Base-by-base conservation (phyloP, 2,329 filamentous ascomycete species). In the Xylariaceae sp. region DNA sequence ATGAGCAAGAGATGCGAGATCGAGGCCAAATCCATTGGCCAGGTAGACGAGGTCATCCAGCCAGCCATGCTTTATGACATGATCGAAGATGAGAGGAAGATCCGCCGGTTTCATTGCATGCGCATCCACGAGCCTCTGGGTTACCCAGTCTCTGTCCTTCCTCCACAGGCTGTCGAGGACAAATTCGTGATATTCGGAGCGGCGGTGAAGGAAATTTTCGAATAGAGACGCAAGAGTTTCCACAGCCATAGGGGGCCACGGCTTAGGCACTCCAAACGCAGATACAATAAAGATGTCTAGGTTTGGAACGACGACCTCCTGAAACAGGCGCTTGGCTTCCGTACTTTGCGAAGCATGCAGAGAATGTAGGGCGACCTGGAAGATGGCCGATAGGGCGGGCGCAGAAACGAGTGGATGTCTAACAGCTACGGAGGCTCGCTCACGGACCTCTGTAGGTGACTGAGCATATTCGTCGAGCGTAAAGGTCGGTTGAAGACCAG, bases 131-230 rank as follows among this genome's bases (percentile, higher is more conserved):
- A 99, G 83, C 53, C 89, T 85, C 59, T 87, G 83, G 8, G 87
- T 87, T 13, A 97, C 89, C 88, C 92, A 97, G 16, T 87, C 82
- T 61, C 87, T 89, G 68, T 97, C 91, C 68, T 94, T 92, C 62
- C 88, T 87, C 92, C 93, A 97, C 5, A 96, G 76, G 53, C 91
- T 92, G 67, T 96, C 88, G 52, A 99, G 82, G 11, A 96, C 93
- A 59, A 97, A 95, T 61, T 92, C 87, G 69, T 91, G 89, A 50
- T 92, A 84, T 4, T 86, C 81, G 9, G 91, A 85, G 50, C 86
- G 83, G 71, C 92, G 92, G 66, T 86, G 82, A 23, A 97, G 79
- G 68, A 96, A 97, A 9, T 89, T 88, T 45, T 90, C 86, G 64
- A 97, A 93, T 1, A 93, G 77, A 11, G 89, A 88, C 55, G 84